Evolutionary conservation across 176 grass and related monocot genomes (phyloP).

Genomic region (Triticum turgidum): DNA sequence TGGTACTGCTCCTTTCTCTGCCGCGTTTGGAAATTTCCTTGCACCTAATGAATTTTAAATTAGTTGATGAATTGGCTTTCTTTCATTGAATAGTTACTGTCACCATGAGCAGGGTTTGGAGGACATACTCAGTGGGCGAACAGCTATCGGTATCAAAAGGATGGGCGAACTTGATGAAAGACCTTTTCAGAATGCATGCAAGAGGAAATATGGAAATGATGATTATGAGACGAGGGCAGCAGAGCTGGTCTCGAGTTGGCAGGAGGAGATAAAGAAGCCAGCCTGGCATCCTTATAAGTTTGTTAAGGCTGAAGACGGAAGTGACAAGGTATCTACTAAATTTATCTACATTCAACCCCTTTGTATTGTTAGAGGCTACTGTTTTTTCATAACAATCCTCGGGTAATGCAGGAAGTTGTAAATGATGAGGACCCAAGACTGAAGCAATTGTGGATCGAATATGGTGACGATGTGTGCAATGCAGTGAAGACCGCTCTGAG

Average conservation of each 20-base stretch:
- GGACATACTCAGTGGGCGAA: conserved; percentile 48
- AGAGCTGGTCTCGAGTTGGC: conserved; percentile 59
- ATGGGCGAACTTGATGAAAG: conserved; percentile 85
- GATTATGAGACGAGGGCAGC: conserved; percentile 52
- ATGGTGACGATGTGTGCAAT: conserved; percentile 76
- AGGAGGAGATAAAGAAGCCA: conserved; percentile 94
- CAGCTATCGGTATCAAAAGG: conserved; percentile 81
- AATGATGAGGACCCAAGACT: conserved; percentile 65
- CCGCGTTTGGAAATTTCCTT: conserved; percentile 20
- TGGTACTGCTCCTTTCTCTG: conserved; percentile 33
- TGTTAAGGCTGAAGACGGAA: conserved; percentile 46
- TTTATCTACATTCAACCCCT: not conserved
- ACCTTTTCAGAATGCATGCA: conserved; percentile 71
- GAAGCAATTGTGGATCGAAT: conserved; percentile 59
- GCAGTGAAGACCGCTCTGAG: conserved; percentile 69
- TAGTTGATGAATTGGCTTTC: conserved; percentile 11
- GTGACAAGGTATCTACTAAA: conserved; percentile 47
- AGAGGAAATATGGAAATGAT: conserved; percentile 37
- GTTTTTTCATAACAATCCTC: not conserved
- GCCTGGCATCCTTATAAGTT: conserved; percentile 92
- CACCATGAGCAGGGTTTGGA: conserved; percentile 65
- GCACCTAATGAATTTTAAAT: not conserved
- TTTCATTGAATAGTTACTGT: conserved; percentile 10
- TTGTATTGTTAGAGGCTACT: not conserved
- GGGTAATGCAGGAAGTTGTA: conserved; percentile 59